These are phyloP conservation scores for Leccinum rimulosum DNA, from an alignment of 768 basidiomycete species.

Conservation along the genomic window DNA sequence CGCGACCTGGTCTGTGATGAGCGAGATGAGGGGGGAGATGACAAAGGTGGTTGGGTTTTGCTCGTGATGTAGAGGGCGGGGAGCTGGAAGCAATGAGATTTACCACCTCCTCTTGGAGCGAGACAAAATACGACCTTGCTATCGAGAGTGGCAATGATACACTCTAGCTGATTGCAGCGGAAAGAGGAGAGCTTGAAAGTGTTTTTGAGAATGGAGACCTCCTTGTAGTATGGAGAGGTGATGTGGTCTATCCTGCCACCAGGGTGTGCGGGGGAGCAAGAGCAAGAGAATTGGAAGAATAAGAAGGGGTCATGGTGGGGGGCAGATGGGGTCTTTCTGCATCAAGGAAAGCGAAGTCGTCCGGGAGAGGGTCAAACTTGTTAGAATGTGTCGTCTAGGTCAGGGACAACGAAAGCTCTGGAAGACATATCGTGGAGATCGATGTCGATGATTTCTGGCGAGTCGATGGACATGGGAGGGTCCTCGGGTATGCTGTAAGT, in stretches of 20 bases:
- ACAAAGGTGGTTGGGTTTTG: constrained; percentile 78
- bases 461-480: constrained; percentile 4
- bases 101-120: constrained; percentile 95
- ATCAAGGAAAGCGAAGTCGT: constrained; percentile 15
- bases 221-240: constrained; percentile 29
- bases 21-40: constrained; percentile 80
- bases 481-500: constrained; percentile 2
- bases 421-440: constrained; percentile 19
- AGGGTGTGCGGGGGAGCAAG: background rate
- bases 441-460: constrained; percentile 12
- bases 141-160: constrained; percentile 73
- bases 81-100: constrained; percentile 86
- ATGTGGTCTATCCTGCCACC: constrained; percentile 30
- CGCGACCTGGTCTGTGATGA: constrained; percentile 88
- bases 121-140: constrained; percentile 92
- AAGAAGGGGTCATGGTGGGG: constrained; percentile 6
- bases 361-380: constrained; percentile 35
- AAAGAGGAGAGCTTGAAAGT: constrained; percentile 67
- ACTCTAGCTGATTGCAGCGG: constrained; percentile 82
- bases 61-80: constrained; percentile 80
- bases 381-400: constrained; percentile 52
- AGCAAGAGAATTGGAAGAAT: constrained; percentile 2
- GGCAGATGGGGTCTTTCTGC: constrained; percentile 1
- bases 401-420: constrained; percentile 22
- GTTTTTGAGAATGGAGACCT: constrained; percentile 31